phyloP scores from a whole-genome alignment of 2,329 filamentous ascomycete genomes.

The Fusarium heterosporum region DNA sequence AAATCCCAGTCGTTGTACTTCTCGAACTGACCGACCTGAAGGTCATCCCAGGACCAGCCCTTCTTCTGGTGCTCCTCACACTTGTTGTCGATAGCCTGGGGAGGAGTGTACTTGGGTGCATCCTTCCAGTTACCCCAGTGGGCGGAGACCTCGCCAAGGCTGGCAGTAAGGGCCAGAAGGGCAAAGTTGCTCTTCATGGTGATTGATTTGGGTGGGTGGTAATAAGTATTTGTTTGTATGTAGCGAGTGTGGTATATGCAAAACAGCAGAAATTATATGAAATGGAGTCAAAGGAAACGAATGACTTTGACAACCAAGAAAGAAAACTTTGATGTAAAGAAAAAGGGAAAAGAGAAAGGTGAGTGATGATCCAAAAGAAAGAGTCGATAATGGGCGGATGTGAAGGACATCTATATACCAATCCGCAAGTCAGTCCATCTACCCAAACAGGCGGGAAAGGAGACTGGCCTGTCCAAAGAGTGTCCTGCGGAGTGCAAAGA shows the following conservation, averaged over 20 bases:
- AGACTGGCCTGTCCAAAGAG: background rate
- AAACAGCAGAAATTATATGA: conserved; percentile 46
- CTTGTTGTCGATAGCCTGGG: conserved; percentile 79
- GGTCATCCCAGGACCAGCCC: conserved; percentile 79
- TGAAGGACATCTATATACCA: conserved; percentile 48
- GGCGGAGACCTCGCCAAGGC: conserved; percentile 63
- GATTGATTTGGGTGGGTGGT: conserved; percentile 34
- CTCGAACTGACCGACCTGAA: conserved; percentile 70
- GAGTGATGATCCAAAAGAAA: conserved; percentile 42
- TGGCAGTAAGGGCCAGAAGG: conserved; percentile 63
- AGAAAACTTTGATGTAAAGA: conserved; percentile 38
- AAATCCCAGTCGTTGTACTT: conserved; percentile 80
- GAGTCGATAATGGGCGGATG: conserved; percentile 37
- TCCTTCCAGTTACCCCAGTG: conserved; percentile 41
- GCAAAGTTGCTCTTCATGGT: conserved; percentile 65
- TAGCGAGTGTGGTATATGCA: conserved; percentile 40
- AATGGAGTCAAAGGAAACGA: conserved; percentile 64
- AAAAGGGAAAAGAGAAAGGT: conserved; percentile 47
- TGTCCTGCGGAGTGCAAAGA: conserved; percentile 30
- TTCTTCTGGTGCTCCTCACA: conserved; percentile 76
- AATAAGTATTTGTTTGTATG: conserved; percentile 36
- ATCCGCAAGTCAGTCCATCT: conserved; percentile 15
- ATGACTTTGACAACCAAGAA: conserved; percentile 62
- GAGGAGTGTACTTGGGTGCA: conserved; percentile 70
- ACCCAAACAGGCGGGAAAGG: conserved; percentile 5